Base-by-base conservation (phyloP, 2,329 filamentous ascomycete genomes). In the Ophiosphaerella korrae region DNA sequence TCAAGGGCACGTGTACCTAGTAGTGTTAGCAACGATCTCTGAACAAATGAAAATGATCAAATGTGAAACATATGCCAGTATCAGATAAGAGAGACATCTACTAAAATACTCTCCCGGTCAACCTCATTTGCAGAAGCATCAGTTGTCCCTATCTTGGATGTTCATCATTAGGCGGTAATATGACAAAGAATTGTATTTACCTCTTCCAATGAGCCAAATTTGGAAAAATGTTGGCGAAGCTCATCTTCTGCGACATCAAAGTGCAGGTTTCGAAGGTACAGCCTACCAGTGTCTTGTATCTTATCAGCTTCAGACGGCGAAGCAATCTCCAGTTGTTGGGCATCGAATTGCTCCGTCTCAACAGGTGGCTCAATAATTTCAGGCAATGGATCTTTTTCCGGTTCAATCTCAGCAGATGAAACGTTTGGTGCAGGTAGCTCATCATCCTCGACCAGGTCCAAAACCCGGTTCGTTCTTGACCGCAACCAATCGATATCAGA, bases 21-120 rank as follows among this genome's bases (percentile, higher is more conserved):
- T n/a, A 32, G 42, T 39, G 58, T 63, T 64, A 64, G 66, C 52
- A 55, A 48, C 14, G 14, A 37, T 39, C 47, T 47, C 7, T 2
- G 48, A 7, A 18, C 7, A 21, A 23, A 13, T 37, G 11, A 35
- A 26, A 21, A 23, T 5, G 21, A 12, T 29, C 6, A 42, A 41
- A 11, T 16, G 21, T 37, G 33, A 18, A 29, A 9, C n/a, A 45
- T 50, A 61, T 50, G 61, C 61, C 48, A 57, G 78, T 78, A 77
- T 92, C 88, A 94, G 91, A 86, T 84, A 80, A 81, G 88, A 91
- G 87, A 92, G 89, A 90, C 90, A 96, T 97, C 93, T 99, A 99
- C 94, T 97, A 99, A 96, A 95, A 96, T 94, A 89, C 84, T 90
- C 87, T 92, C 87, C 88, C 60, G 87, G 85, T 67, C 91, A 81